Evolutionary conservation across 495 filamentous ascomycete genomes (phyloP), one percentile per base, ranked within the genome.

Genomic region (Penicillium chermesinum): DNA sequence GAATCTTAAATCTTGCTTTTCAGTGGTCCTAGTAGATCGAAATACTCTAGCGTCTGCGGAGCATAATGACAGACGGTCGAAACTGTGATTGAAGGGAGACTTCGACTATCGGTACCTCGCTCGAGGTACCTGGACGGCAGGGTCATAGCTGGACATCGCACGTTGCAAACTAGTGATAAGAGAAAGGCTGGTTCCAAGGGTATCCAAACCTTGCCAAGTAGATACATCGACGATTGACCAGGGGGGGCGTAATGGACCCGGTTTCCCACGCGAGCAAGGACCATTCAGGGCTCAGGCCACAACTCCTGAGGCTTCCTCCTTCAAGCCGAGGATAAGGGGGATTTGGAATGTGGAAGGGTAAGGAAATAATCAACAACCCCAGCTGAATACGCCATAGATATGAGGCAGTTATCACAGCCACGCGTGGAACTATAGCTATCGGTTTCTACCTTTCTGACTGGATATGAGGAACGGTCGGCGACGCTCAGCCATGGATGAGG

Each of bases 11-110:
- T 38, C 39, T 38, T 37, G 38, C 25, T 44, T 20, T 44, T 41
- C 13, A 46, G 25, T 52, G 43, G 43, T 38, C 33, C 43, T 35
- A 30, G 34, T 12, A 49, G 40, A 54, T 54, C 41, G 49, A 48
- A 44, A 49, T 50, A 42, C 41, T 53, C 44, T 44, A 36, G 44
- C 30, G 19, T 35, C 43, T 58, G 50, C 46, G 49, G 51, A 54
- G 35, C 49, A 62, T 55, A 63, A 63, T 61, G 59, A 63, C 59
- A 44, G 45, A 54, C 53, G 33, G 52, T 56, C 43, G 44, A 53
- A 49, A 55, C 54, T 52, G 41, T 49, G 50, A 59, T 46, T 34
- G 9, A 21, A 20, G 36, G 45, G 27, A 27, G 37, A 35, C 34
- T 15, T 22, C 6, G 25, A 30, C 25, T 30, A 30, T 30, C 25